phyloP scores from a whole-genome alignment of 768 basidiomycete species.

The Trametes cubensis region DNA sequence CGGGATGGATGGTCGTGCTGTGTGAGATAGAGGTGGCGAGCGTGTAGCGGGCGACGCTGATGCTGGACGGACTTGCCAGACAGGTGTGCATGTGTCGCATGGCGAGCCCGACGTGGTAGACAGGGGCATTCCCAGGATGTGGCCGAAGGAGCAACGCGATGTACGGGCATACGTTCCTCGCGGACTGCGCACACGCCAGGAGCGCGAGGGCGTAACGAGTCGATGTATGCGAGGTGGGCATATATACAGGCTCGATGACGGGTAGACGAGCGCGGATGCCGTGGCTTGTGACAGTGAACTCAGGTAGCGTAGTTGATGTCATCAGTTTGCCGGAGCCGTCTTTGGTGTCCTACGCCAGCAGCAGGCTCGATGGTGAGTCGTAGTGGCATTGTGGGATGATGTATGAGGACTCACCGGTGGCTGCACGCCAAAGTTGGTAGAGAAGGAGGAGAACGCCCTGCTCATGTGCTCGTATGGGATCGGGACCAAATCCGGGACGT shows the following conservation, averaged over 20 bases:
- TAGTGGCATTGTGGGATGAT: neutral
- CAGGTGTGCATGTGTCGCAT: neutral
- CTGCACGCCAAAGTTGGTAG: neutral
- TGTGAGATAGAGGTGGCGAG: neutral
- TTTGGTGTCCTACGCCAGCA: neutral
- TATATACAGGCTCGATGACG: neutral
- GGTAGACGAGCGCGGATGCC: conserved; percentile 6
- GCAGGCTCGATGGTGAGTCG: neutral
- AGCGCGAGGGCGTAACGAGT: conserved; percentile 2
- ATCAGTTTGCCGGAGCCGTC: neutral
- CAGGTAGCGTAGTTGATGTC: neutral
- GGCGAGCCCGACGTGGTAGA: conserved; percentile 3
- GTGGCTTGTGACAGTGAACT: conserved; percentile 5
- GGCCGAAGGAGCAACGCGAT: neutral
- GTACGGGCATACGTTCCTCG: neutral
- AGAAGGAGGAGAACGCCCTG: neutral
- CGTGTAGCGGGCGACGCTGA: neutral
- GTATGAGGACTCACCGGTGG: neutral
- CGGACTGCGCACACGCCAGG: conserved; percentile 1
- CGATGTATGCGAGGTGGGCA: neutral
- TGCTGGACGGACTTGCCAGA: neutral
- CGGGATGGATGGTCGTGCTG: neutral
- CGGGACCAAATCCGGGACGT: neutral
- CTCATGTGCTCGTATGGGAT: conserved; percentile 6
- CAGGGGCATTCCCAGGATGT: neutral